Evolutionary conservation across 2,329 filamentous ascomycete genomes (phyloP).

Genomic region (Ophiostoma ips): DNA sequence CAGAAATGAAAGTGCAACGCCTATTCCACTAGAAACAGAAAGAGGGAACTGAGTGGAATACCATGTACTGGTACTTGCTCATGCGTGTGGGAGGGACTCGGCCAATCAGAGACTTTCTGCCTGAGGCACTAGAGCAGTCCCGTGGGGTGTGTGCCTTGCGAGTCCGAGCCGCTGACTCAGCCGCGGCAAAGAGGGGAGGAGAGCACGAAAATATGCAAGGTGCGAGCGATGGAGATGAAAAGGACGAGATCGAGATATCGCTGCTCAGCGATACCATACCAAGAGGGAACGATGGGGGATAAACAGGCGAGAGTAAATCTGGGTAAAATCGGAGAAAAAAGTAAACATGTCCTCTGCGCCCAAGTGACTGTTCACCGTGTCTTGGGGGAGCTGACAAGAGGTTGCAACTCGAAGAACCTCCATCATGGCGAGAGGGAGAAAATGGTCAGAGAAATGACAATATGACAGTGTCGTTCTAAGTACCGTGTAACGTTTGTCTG

Average conservation of each 20-base stretch:
- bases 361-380: too few species aligned
- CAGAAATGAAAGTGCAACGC: neutral
- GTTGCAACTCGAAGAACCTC: too few species aligned
- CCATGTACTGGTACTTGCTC: conserved; percentile 2
- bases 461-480: too few species aligned
- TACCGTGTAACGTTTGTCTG: too few species aligned
- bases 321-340: too few species aligned
- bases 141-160: neutral
- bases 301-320: too few species aligned
- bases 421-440: too few species aligned
- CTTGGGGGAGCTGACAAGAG: too few species aligned
- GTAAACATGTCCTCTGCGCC: too few species aligned
- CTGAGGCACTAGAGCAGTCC: neutral
- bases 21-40: neutral
- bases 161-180: neutral
- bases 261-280: neutral
- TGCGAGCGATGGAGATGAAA: neutral
- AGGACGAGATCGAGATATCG: too few species aligned
- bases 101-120: conserved; percentile 1
- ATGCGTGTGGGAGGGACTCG: neutral
- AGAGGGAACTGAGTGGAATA: neutral
- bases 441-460: too few species aligned
- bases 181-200: neutral
- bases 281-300: too few species aligned
- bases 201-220: neutral